phyloP scores from a whole-genome alignment of 768 basidiomycete species.

The Stropharia rugosoannulata region DNA sequence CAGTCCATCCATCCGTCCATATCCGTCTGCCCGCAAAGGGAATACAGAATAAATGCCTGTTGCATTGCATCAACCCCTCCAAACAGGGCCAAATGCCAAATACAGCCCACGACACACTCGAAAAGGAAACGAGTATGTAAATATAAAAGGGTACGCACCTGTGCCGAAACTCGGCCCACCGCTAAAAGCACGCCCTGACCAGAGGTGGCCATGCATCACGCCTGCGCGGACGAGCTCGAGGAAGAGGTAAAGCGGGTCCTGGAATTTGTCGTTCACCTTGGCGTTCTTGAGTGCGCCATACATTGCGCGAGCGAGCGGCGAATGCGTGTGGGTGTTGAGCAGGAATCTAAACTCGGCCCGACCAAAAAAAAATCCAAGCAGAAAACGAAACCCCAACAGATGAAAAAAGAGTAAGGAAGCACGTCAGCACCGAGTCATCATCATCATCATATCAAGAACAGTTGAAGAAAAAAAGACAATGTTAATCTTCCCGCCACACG shows the following conservation, averaged over 20 bases:
- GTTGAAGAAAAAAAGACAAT: too few species aligned
- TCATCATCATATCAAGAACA: too few species aligned
- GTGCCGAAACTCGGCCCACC: conserved; percentile 95
- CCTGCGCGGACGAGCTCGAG: conserved; percentile 95
- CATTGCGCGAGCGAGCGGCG: conserved; percentile 89
- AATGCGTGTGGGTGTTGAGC: conserved; percentile 84
- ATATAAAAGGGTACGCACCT: conserved; percentile 46
- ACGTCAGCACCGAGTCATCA: too few species aligned
- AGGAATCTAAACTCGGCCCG: conserved; percentile 65
- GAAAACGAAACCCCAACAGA: too few species aligned
- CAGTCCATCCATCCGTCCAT: neutral
- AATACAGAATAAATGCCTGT: neutral
- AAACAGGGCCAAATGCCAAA: neutral
- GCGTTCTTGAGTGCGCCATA: conserved; percentile 75
- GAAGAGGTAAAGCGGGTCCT: conserved; percentile 93
- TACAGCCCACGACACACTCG: neutral
- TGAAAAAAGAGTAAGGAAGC: too few species aligned
- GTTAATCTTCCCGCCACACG: too few species aligned
- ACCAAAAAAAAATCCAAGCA: too few species aligned
- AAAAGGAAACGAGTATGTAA: neutral
- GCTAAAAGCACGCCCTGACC: conserved; percentile 85
- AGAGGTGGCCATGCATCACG: conserved; percentile 92
- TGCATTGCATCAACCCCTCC: neutral
- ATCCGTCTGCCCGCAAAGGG: neutral
- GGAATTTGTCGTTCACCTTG: conserved; percentile 96